Conservation (phyloP, 768 basidiomycete genomes). For the Termitomyces sp. region DNA sequence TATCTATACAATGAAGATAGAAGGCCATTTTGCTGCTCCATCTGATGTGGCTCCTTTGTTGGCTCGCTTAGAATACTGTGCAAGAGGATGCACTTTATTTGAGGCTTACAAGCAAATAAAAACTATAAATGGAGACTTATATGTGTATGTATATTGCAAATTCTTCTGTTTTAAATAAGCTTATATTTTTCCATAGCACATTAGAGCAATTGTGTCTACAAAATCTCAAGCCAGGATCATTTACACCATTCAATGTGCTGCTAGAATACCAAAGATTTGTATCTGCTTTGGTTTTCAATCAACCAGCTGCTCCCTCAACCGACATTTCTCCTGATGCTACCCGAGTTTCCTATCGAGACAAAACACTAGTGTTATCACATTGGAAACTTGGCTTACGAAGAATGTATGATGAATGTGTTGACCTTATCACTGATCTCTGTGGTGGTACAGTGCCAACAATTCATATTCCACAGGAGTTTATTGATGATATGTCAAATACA, state of each 20-base stretch:
- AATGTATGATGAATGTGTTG: not conserved
- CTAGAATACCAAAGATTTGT: too few species aligned
- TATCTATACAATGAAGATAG: too few species aligned
- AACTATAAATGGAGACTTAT: too few species aligned
- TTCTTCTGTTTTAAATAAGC: too few species aligned
- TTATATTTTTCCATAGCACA: too few species aligned
- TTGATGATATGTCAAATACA: not conserved
- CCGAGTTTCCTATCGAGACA: not conserved
- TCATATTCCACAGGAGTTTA: not conserved
- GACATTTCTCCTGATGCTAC: not conserved
- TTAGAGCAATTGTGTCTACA: too few species aligned
- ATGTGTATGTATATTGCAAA: too few species aligned
- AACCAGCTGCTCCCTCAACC: not conserved
- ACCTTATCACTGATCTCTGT: not conserved
- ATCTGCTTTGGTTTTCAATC: not conserved
- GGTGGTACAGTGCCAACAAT: not conserved
- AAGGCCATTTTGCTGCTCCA: too few species aligned
- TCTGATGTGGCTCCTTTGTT: not conserved
- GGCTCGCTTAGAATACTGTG: not conserved
- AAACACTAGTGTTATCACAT: not conserved
- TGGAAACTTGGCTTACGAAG: not conserved
- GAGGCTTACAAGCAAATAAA: too few species aligned
- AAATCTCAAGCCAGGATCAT: too few species aligned
- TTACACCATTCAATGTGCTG: too few species aligned
- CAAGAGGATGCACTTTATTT: not conserved